Base-by-base conservation (phyloP, 2,329 filamentous ascomycete genomes). In the Aspergillus fischeri region DNA sequence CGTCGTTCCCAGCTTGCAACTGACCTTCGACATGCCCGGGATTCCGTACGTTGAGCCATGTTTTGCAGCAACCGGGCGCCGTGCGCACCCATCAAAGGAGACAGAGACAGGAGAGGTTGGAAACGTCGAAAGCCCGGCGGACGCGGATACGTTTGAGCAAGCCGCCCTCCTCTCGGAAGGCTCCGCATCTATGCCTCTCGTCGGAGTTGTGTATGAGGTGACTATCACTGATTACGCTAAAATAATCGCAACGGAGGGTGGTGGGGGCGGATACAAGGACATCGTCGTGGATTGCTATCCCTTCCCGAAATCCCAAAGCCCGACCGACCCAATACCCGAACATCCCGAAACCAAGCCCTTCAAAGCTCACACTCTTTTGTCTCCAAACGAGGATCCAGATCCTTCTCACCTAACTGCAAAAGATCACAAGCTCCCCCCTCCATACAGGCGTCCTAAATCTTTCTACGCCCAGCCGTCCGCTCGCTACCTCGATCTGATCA, bases 131-230 rank as follows among this genome's bases (percentile, higher is more conserved):
- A 17, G 5, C 14, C 54, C 44, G 3, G 55, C 62, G 25, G 53
- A 49, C 41, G 52, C 61, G 6, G 42, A 28, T 3, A 25, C 62
- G 7, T 63, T 60, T 21, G 75, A 78, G 60, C 77, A 77, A 60
- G 64, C 60, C 3, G 57, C 62, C 8, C 69, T 74, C 49, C 61
- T 75, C 50, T 56, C 38, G 49, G 52, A 20, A 49, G 69, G 54
- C 6, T 29, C 56, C 17, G 49, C 59, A 32, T 81, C 82, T 62
- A 92, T 92, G 67, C 90, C 91, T 4, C 82, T 99, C 2, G 84
- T 97, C 44, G 94, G 94, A 25, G 91, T 96, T 17, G 94, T 97
- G 3, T 99, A 99, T 77, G 92, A 97, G 77, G 91, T 97, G 29
- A 96, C 92, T 0, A 78, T 82, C 20, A 74, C 82, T 47, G 94